Conservation (phyloP, 257 asterid genomes). For the Rubia yunnanensis region DNA sequence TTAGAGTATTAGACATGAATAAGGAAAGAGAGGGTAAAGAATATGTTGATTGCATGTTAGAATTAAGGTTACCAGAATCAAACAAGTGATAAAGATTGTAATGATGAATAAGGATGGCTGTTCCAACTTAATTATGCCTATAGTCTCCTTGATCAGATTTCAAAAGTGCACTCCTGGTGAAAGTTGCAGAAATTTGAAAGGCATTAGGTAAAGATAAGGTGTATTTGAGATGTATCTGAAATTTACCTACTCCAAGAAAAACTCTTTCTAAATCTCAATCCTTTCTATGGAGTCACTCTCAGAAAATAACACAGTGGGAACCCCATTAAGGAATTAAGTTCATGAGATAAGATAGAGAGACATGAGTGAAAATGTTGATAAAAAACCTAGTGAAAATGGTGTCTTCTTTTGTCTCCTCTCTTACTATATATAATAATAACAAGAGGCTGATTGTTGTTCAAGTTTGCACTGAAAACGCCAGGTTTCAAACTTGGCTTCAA, state of each 20-base stretch:
- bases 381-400: constrained; percentile 11
- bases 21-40: background rate
- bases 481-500: background rate
- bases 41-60: background rate
- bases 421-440: background rate
- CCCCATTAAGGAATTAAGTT: too few species aligned
- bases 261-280: constrained; percentile 8
- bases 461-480: constrained; percentile 7
- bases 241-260: constrained; percentile 19
- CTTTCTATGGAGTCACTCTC: background rate
- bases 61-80: background rate
- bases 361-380: constrained; percentile 1
- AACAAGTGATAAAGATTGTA: constrained; percentile 5
- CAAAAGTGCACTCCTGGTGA: background rate
- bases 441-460: background rate
- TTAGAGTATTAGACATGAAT: too few species aligned
- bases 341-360: background rate
- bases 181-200: background rate
- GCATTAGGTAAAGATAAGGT: constrained; percentile 5
- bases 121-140: background rate
- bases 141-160: background rate
- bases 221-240: background rate
- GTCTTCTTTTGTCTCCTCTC: constrained; percentile 7
- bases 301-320: too few species aligned
- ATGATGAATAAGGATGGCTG: background rate